Base-by-base conservation (phyloP, 495 filamentous ascomycete species). In the Ascodesmis nigricans region DNA sequence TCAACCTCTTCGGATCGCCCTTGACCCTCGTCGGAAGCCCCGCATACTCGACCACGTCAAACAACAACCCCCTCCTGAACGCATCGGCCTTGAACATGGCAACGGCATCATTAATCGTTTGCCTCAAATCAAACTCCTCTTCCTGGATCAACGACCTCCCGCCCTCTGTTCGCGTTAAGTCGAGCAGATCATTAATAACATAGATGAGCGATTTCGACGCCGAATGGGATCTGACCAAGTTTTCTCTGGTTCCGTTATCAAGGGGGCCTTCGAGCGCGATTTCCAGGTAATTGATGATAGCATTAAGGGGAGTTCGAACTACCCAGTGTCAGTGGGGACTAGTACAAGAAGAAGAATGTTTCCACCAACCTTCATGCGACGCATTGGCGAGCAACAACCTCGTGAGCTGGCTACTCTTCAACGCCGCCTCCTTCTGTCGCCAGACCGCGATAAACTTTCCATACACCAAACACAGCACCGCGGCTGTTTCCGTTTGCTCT, bases 141-240 rank as follows among this genome's bases (percentile, higher is more conserved):
- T 84, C 75, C 45, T 80, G 82, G 51, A 83, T 67, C 4, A 92
- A 56, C 3, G 73, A 62, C 31, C 73, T 67, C 0, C 83, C 84
- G 49, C 78, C 73, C 50, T 92, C 84, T 0, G 73, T 72, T 49
- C 90, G 84, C 16, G 84, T 91, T 10, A 95, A 61, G 51, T 95
- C 84, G 1, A 95, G 64, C 0, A 95, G 63, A 50, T 95, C 83
- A 44, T 95, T 95, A 49, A 95, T 92, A 5, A 91, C 81, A 53
- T 87, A 91, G 10, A 95, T 84, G 8, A 92, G 58, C 1, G 79
- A 91, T 52, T 91, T 91, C 0, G 84, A 95, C n/a, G 84, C 84
- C 7, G 81, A 90, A 46, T 95, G 80, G 4, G 82, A 90, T 36
- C 66, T 75, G 5, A 75, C 67, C 18, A 95, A 60, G 42, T 90